A percentile compares a stretch with the other conserved stretches of the same genome.
phyloP scores from a whole-genome alignment of 1,139 yeast species.

The Zygosaccharomyces sapae region DNA sequence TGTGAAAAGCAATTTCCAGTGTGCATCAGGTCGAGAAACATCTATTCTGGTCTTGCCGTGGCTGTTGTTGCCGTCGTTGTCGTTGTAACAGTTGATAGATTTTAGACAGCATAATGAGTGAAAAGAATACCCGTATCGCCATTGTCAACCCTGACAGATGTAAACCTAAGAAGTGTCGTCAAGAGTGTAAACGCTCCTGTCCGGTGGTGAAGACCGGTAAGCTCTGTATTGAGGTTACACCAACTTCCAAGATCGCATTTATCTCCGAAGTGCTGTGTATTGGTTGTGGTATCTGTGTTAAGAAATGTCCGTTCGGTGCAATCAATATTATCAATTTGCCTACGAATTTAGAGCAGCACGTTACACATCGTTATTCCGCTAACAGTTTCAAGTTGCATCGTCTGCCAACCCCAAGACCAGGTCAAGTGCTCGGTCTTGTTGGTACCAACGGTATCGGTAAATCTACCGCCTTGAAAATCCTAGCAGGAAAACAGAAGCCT shows the following conservation, averaged over 20 bases:
- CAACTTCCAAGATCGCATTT: constrained; percentile 87
- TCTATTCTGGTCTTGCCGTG: neutral
- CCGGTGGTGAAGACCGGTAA: constrained; percentile 98
- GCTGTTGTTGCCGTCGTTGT: neutral
- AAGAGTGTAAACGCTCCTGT: constrained; percentile 94
- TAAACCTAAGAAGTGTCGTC: constrained; percentile 97
- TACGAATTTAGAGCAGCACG: constrained; percentile 85
- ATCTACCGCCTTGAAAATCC: constrained; percentile 90
- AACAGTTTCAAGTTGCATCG: constrained; percentile 96
- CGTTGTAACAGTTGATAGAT: neutral
- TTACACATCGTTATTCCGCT: constrained; percentile 96
- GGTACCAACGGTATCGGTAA: constrained; percentile 99
- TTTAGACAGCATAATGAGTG: constrained; percentile 41
- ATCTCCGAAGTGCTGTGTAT: constrained; percentile 94
- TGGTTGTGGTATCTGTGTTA: constrained; percentile 99
- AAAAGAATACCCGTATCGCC: constrained; percentile 80
- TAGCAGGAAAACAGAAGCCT: constrained; percentile 98
- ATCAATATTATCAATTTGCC: constrained; percentile 93
- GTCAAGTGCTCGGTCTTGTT: constrained; percentile 94
- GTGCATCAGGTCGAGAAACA: no score
- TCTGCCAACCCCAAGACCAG: constrained; percentile 97
- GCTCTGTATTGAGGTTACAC: constrained; percentile 92
- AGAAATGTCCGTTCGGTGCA: constrained; percentile 97
- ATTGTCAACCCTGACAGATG: constrained; percentile 91
- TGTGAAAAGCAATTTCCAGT: no score